These are phyloP conservation scores for Botrytis elliptica DNA, from an alignment of 2,329 filamentous ascomycete genomes.

Conservation along the genomic window DNA sequence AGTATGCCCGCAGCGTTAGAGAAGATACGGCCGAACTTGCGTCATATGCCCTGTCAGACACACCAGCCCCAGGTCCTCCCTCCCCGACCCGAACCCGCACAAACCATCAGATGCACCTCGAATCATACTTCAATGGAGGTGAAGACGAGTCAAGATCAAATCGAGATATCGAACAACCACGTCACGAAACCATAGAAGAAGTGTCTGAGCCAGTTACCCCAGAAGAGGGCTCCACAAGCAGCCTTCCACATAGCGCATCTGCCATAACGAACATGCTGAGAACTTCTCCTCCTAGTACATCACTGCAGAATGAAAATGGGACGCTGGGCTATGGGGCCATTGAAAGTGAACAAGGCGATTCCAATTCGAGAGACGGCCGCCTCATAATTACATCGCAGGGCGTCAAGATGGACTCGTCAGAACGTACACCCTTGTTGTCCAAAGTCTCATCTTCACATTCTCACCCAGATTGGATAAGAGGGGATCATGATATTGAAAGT, in stretches of 20 bases:
- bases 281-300: conserved; percentile 37
- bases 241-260: conserved; percentile 44
- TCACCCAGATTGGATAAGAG: conserved; percentile 37
- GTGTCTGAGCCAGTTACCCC: conserved; percentile 58
- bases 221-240: conserved; percentile 39
- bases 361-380: conserved; percentile 24
- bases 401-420: conserved; percentile 30
- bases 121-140: conserved; percentile 32
- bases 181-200: conserved; percentile 57
- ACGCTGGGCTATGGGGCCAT: conserved; percentile 17
- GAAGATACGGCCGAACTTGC: conserved; percentile 87
- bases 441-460: conserved; percentile 26
- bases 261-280: conserved; percentile 52
- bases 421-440: conserved; percentile 36
- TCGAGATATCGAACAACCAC: conserved; percentile 31
- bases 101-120: conserved; percentile 31
- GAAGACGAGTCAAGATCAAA: conserved; percentile 31
- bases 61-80: conserved; percentile 38
- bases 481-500: conserved; percentile 37
- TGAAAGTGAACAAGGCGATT: conserved; percentile 15
- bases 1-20: conserved; percentile 76
- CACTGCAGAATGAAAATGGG: conserved; percentile 25
- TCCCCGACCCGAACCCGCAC: conserved; percentile 30
- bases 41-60: conserved; percentile 72
- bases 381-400: conserved; percentile 32